Evolutionary conservation across 169 alveolate species (phyloP).

Genomic region (Plasmodium blacklocki): DNA sequence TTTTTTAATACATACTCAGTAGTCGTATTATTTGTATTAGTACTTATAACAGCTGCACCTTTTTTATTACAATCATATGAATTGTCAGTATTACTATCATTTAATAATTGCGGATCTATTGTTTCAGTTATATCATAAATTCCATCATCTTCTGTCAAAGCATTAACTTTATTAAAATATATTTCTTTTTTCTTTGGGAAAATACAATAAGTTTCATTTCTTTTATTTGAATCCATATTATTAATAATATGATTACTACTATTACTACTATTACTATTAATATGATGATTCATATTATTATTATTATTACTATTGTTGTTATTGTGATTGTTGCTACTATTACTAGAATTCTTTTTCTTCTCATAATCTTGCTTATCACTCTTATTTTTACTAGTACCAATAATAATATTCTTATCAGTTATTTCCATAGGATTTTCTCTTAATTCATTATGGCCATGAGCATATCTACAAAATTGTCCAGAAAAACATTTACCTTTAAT

Average conservation of each 20-base stretch:
- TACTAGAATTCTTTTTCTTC: slow-evolving; percentile 16
- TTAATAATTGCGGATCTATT: slow-evolving; percentile 15
- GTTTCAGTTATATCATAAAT: slow-evolving; percentile 18
- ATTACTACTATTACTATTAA: not conserved
- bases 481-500: slow-evolving; percentile 82
- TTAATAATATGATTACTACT: not conserved
- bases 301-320: not conserved
- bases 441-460: slow-evolving; percentile 78
- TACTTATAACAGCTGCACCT: not conserved
- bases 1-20: no score
- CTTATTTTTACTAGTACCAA: slow-evolving; percentile 59
- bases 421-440: slow-evolving; percentile 82
- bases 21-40: not conserved
- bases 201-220: slow-evolving; percentile 42
- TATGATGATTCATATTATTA: not conserved
- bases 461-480: slow-evolving; percentile 82
- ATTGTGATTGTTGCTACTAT: not conserved
- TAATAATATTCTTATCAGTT: slow-evolving; percentile 72
- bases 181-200: slow-evolving; percentile 51
- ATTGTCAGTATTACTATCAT: slow-evolving; percentile 31
- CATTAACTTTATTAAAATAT: slow-evolving; percentile 28
- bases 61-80: slow-evolving; percentile 21
- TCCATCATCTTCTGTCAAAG: slow-evolving; percentile 37
- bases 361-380: slow-evolving; percentile 40
- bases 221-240: slow-evolving; percentile 8